Evolutionary conservation across 2,329 filamentous ascomycete species (phyloP), one percentile per base, ranked within the genome.

Genomic region (Sarocladium brachiariae): DNA sequence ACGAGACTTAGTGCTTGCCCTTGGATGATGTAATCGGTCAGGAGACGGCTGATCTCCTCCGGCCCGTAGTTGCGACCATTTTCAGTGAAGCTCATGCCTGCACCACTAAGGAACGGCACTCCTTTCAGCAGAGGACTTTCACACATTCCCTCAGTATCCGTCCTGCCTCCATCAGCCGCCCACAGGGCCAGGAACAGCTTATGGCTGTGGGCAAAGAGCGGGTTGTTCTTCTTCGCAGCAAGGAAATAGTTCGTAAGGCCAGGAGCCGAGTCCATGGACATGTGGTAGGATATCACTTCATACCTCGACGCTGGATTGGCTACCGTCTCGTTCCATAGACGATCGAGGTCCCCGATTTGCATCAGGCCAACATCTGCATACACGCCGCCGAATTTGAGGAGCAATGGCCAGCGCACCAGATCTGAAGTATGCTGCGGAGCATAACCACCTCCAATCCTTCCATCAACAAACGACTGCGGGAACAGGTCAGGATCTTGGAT

Each of bases 11-110:
- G 69, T 2, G 67, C 74, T 53, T 80, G 76, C 2, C 75, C 77
- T 53, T 82, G 77, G 35, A 76, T 73, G 51, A 80, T 78, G 54
- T 81, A 82, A 56, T 82, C 77, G 2, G 72, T 74, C 57, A 81
- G 65, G 54, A 73, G 65, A 50, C 59, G 65, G 33, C 66, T 65
- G 11, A 64, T 58, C 27, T 71, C 71, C 6, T 73, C 68, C 3
- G 67, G 51, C 3, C 59, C 62, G 57, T 64, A 66, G 11, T 54
- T 63, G 48, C 55, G 57, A 9, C 58, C 60, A 14, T 58, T 38
- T 33, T 62, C 59, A 7, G 54, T 54, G 19, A 60, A 59, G 10
- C 24, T 45, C 16, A 19, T 11, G 7, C 21, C 50, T n/a, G 27
- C 47, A 2, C 34, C 45, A 9, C 66, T 54, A 58, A 70, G 66